Evolutionary conservation across 257 asterid genomes (phyloP).

Genomic region (Agastache rugosa): DNA sequence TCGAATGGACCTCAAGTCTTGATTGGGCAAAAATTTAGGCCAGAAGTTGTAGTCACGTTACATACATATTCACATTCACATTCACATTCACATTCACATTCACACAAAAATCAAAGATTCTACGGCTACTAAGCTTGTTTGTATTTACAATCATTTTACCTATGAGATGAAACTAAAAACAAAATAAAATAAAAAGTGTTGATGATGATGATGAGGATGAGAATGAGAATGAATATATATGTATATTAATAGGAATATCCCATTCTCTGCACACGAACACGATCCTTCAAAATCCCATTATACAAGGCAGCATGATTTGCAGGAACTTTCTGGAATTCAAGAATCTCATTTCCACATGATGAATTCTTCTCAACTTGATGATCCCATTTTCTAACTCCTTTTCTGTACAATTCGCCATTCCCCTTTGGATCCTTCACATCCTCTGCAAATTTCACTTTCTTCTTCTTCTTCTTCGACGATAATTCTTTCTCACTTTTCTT

Average conservation of each 20-base stretch:
- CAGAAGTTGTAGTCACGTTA: slow-evolving; percentile 12
- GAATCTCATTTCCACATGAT: slow-evolving; percentile 46
- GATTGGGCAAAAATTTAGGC: slow-evolving; percentile 24
- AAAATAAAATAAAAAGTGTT: background rate
- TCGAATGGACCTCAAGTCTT: slow-evolving; percentile 5
- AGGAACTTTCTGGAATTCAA: slow-evolving; percentile 50
- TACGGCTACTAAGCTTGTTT: background rate
- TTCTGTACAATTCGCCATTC: slow-evolving; percentile 63
- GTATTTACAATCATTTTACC: slow-evolving; percentile 36
- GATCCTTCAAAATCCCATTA: slow-evolving; percentile 67
- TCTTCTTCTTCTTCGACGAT: slow-evolving; percentile 40
- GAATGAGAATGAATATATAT: background rate
- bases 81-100: background rate
- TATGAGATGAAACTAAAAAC: background rate
- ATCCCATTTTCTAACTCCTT: slow-evolving; percentile 19
- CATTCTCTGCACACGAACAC: slow-evolving; percentile 59
- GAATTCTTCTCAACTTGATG: slow-evolving; percentile 26
- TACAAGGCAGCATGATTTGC: slow-evolving; percentile 71
- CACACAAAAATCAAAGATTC: slow-evolving; percentile 25
- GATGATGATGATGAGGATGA: background rate
- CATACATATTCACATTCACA: background rate
- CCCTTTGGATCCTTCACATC: slow-evolving; percentile 69
- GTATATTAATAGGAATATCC: slow-evolving; percentile 48
- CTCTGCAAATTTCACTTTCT: slow-evolving; percentile 70
- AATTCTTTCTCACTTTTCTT: slow-evolving; percentile 39